Base-by-base conservation (phyloP, 148 eudicot genomes). In the Rhododendron ovatum region DNA sequence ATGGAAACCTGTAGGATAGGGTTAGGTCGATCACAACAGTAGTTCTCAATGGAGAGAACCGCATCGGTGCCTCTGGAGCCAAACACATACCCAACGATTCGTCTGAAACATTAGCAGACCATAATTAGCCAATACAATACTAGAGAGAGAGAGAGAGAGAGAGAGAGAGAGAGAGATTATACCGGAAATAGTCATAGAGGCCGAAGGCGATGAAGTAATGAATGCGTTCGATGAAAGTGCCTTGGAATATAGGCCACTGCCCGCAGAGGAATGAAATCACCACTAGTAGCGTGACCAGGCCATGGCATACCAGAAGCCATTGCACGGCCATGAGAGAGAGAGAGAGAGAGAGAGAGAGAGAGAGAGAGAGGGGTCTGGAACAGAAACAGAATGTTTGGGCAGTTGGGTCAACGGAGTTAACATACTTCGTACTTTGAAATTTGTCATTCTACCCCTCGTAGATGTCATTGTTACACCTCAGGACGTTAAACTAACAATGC, bases 1-100 rank as follows among this genome's bases (percentile, higher is more conserved):
- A 14, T 7, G 30, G 59, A 50, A 61, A 95, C 99, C 99, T 97
- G 99, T 85, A 97, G 85, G 82, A 89, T 92, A 77, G 99, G 99
- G 83, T 97, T 97, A 85, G 99, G 95, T 43, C 99, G 96, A 86
- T 95, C 98, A 78, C 99, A 97, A 86, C 98, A 97, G 89, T 87
- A 94, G 89, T 92, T 86, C 93, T 97, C 98, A 12, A 91, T 92
- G 26, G 93, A 88, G 30, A 89, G 88, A 57, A 97, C 88, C 9
- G 98, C 98, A 91, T 92, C 87, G n/a, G 91, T 85, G 77, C 93
- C 99, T 85, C 93, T 92, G 43, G 93, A 90, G 6, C 98, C 99
- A 81, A 88, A 95, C 13, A 92, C 86, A 75, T 48, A 77, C 55
- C 88, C 95, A 76, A 94, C 91, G 84, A 91, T 92, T 88, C 94